These are phyloP conservation scores for Pestalotiopsis sp. DNA, from an alignment of 2,329 filamentous ascomycete genomes.

Conservation along the genomic window DNA sequence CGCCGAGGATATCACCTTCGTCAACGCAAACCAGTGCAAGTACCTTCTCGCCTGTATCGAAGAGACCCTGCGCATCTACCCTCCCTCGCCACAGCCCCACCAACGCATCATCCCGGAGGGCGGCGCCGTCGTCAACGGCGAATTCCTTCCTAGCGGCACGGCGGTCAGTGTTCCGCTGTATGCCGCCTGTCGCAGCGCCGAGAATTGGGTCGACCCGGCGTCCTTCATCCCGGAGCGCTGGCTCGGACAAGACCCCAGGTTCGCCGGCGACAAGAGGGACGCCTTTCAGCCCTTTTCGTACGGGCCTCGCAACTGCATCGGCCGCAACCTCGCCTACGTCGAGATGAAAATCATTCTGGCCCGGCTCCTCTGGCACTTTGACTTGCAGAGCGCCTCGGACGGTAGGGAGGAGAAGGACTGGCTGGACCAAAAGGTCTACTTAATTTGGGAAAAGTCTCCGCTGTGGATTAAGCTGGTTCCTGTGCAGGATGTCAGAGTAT, in stretches of 20 bases:
- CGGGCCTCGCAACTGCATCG: conserved; percentile 15
- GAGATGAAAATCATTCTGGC: conserved; percentile 23
- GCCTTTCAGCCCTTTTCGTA: conserved; percentile 19
- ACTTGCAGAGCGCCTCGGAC: conserved; percentile 17
- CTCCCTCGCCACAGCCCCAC: conserved; percentile 26
- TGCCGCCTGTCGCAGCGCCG: conserved; percentile 16
- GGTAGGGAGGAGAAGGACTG: not conserved
- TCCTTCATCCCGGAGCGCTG: conserved; percentile 22
- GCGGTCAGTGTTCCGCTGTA: conserved; percentile 18
- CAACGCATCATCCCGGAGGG: conserved; percentile 14
- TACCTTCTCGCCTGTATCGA: conserved; percentile 44
- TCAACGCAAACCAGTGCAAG: conserved; percentile 28
- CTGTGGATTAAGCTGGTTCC: not conserved
- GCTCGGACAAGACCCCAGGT: conserved; percentile 12
- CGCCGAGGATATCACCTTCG: conserved; percentile 40
- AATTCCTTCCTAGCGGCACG: conserved; percentile 17
- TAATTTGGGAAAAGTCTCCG: not conserved
- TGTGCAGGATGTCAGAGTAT: not conserved
- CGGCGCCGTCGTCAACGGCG: conserved; percentile 18
- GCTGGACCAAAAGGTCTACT: conserved; percentile 4
- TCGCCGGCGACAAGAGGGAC: conserved; percentile 9
- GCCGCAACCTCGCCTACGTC: conserved; percentile 19
- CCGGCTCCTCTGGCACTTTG: conserved; percentile 25
- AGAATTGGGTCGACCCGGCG: conserved; percentile 20
- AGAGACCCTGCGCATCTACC: conserved; percentile 43